phyloP scores from a whole-genome alignment of 495 filamentous ascomycete genomes.

The Hypoxylon trugodes region DNA sequence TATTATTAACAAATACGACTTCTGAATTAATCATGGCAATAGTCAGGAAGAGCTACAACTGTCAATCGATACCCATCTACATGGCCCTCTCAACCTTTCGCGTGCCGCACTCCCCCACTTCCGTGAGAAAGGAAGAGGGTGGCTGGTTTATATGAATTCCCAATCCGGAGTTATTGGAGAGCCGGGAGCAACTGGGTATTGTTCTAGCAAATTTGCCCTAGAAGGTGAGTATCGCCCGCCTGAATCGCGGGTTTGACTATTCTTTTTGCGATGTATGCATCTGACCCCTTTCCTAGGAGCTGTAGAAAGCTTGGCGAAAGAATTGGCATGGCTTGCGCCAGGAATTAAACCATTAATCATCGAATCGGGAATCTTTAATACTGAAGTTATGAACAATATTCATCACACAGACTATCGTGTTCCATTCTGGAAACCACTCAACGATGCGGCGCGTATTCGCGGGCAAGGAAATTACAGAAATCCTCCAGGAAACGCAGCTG shows the following conservation, averaged over 20 bases:
- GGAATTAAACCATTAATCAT: conserved; percentile 21
- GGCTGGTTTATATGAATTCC: conserved; percentile 21
- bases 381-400: conserved; percentile 11
- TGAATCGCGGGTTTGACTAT: too few relatives aligned
- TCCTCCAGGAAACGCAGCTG: conserved; percentile 2
- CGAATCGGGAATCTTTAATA: conserved; percentile 15
- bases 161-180: conserved; percentile 18
- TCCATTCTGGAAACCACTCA: conserved; percentile 17
- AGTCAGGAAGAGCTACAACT: conserved; percentile 13
- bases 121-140: conserved; percentile 18
- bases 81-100: conserved; percentile 23
- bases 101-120: conserved; percentile 16
- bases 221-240: conserved; percentile 12
- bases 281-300: not conserved
- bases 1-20: too few relatives aligned
- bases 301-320: conserved; percentile 15
- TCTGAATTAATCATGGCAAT: not conserved
- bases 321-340: conserved; percentile 19
- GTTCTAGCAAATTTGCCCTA: conserved; percentile 20
- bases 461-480: conserved; percentile 5
- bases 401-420: not conserved
- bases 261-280: not conserved
- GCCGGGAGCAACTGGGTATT: conserved; percentile 18
- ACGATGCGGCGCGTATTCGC: conserved; percentile 2
- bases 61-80: not conserved